phyloP scores from a whole-genome alignment of 2,329 filamentous ascomycete species.

The Epichloe coenophiala region DNA sequence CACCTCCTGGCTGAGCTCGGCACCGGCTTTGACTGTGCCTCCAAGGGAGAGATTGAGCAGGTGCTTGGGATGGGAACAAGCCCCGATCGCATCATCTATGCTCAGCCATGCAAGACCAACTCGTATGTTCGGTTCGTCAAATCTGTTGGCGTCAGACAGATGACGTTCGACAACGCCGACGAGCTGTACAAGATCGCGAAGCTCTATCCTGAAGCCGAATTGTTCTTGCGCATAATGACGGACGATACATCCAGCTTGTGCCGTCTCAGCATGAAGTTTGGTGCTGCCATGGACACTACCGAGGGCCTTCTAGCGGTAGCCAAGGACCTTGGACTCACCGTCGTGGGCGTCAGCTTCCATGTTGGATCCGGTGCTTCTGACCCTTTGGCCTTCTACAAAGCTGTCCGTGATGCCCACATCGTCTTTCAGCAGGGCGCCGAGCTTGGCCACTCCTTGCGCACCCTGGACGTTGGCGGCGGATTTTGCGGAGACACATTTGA shows the following conservation, averaged over 20 bases:
- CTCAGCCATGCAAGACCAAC: constrained; percentile 98
- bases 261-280: constrained; percentile 94
- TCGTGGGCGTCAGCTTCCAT: constrained; percentile 95
- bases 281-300: constrained; percentile 74
- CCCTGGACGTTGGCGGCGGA: constrained; percentile 86
- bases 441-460: constrained; percentile 70
- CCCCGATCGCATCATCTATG: constrained; percentile 91
- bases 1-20: constrained; percentile 78
- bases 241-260: constrained; percentile 92
- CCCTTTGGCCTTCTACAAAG: constrained; percentile 79
- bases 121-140: constrained; percentile 90
- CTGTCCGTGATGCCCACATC: constrained; percentile 72
- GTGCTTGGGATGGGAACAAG: constrained; percentile 72
- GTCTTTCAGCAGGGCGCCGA: constrained; percentile 77
- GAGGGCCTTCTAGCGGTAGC: constrained; percentile 66
- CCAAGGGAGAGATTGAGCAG: constrained; percentile 92
- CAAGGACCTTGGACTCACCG: constrained; percentile 70
- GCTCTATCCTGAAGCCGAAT: constrained; percentile 75
- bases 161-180: constrained; percentile 98
- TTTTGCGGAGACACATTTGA: constrained; percentile 90
- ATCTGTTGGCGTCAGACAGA: constrained; percentile 77
- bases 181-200: constrained; percentile 97
- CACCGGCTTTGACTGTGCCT: constrained; percentile 95
- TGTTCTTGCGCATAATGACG: constrained; percentile 88
- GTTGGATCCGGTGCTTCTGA: constrained; percentile 94